Evolutionary conservation across 371 early-diverging fungal genomes (phyloP), one percentile per base, ranked within the genome.

Genomic region (Syncephalastrum contaminatum): DNA sequence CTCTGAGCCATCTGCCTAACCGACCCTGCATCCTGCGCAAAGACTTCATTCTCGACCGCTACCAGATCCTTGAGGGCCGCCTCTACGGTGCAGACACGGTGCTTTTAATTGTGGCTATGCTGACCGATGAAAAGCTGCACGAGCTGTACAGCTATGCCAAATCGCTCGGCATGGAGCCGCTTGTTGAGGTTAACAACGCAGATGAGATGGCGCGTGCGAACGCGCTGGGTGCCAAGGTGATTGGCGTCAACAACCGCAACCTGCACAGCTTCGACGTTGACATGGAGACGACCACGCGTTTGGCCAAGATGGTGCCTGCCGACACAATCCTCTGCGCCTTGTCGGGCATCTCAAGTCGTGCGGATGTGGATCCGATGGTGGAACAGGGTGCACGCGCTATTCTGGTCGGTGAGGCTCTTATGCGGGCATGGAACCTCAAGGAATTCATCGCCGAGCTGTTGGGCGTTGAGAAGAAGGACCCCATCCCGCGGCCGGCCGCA

Each of bases 161-260:
- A 12, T 54, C 63, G 7, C 76, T 96, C 8, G 93, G 93, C 2
- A 97, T 98, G 90, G 97, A 97, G 69, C 96, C 99, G n/a, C 72
- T 98, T 56, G 97, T 97, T 1, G 99, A 98, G 72, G 97, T 98
- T 40, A 95, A 96, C 67, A 91, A 88, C 61, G 82, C 70, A 12
- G 87, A 82, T 27, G 97, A 98, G 74, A 94, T 96, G 95, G 68
- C 81, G 27, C 78, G 84, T 39, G 98, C 98, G 0, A 67, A 94
- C 36, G 83, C 82, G 14, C 65, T 88, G 3, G 95, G 93, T 0
- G 85, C 99, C 18, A 82, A 82, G 63, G 85, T 96, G 41, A 88
- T 98, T 63, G 99, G 99, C 52, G 93, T 96, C 62, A 98, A 98
- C 70, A 98, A 98, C 74, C 83, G 99, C 36, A 95, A 98, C 64